Evolutionary conservation across 2,329 filamentous ascomycete genomes (phyloP), one percentile per base, ranked within the genome.

Genomic region (Amylocarpus encephaloides): DNA sequence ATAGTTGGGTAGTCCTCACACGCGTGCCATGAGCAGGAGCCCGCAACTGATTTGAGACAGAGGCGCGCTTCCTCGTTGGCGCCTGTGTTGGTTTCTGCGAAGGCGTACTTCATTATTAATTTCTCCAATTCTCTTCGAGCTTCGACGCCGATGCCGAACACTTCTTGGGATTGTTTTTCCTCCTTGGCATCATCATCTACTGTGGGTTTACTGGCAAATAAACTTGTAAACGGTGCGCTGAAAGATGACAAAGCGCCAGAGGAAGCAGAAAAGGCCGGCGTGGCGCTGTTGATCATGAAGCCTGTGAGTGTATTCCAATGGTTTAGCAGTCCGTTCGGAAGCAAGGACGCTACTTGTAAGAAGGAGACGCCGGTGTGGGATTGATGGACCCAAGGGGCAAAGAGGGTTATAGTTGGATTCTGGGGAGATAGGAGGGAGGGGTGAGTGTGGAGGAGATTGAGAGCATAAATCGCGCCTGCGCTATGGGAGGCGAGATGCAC

Each of bases 391-490:
- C 68, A 76, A 50, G 60, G 54, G 61, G 43, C 64, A 60, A 64
- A 57, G 35, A 69, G 38, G 57, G 62, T 58, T 52, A 71, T 6
- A 59, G 62, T 47, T 38, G 56, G 49, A 58, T 61, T 19, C 51
- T 61, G 41, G 60, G 59, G 52, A 18, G 38, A 55, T 15, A 73
- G 61, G 16, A 72, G 55, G 5, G 62, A 44, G 5, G 64, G 67
- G 30, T 63, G 59, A 6, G 63, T 54, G 30, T 57, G 57, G 15
- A 74, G 57, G 4, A 70, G 68, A 48, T 74, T 74, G 19, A 75
- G 59, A 3, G 66, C 54, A 50, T 71, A 74, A 1, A 73, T 62
- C 0, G 70, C 70, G 2, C 73, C 73, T 0, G 68, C 66, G 18
- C 64, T 68, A 50, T 75, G 72, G 15, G 66, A 61, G 1, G 68